Base-by-base conservation (phyloP, 192 early-diverging fungal species). In the Ramicandelaber brevisporus region DNA sequence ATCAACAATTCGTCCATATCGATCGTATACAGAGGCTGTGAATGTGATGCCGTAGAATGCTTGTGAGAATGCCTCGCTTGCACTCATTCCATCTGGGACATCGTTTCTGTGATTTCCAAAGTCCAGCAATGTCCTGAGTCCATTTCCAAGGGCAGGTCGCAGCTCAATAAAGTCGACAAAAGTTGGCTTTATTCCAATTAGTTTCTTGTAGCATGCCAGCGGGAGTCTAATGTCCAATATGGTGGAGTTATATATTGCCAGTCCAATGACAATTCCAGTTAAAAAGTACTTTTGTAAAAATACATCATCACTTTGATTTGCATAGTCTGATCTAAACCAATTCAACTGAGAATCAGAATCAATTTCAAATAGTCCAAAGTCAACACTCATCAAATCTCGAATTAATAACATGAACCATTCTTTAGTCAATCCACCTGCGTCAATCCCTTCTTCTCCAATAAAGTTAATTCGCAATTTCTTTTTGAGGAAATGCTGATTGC, bases 371-470 rank as follows among this genome's bases (percentile, higher is more conserved):
- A 81, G 70, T 26, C 87, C 88, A 46, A 79, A 86, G 31, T 83
- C 59, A 10, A 81, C 78, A 57, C 88, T 86, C 62, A 97, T 83
- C 14, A 97, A 53, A 19, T 89, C 73, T 7, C 84, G 61, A 3
- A 92, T 63, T 7, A 97, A 62, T 19, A 97, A 60, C 32, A 90
- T 55, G 37, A 97, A 90, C 90, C 90, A 97, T 30, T 97, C 90
- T 33, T 97, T 97, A 18, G 83, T 68, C 13, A 97, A 48, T 0
- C 90, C 90, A 21, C 90, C 90, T n/a, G 77, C 85, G 52, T 93
- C 88, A 3, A 97, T 65, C 3, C 86, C 89, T 27, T 86, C 86
- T 50, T 95, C 88, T 3, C 72, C 88, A 17, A 76, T 59, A 64
- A 95, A 95, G 37, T 79, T 64, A 22, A 95, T 74, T n/a, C 73